Conservation (phyloP, 176 grass and related monocot genomes). For the Eragrostis curvula region DNA sequence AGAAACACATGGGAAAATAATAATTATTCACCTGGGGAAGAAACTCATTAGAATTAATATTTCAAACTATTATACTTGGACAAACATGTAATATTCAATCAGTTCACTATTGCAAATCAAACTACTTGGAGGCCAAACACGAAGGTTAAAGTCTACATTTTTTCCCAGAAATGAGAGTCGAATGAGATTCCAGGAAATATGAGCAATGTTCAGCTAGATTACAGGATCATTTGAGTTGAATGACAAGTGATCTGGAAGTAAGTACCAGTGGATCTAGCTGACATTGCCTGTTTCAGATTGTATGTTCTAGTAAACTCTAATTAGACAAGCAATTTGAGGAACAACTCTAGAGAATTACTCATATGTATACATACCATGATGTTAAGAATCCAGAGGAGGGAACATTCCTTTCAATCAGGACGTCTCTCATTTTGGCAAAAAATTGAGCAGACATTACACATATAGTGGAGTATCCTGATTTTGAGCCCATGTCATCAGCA, state of each 20-base stretch:
- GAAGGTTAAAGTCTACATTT: neutral
- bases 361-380: constrained; percentile 69
- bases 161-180: neutral
- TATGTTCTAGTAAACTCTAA: constrained; percentile 26
- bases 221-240: neutral
- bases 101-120: constrained; percentile 18
- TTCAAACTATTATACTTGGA: too few species aligned
- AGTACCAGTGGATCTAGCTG: neutral
- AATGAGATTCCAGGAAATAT: neutral
- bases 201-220: neutral
- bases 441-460: constrained; percentile 86
- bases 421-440: constrained; percentile 91
- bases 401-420: constrained; percentile 90
- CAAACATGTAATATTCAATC: neutral
- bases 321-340: constrained; percentile 30
- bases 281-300: neutral
- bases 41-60: too few species aligned
- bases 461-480: constrained; percentile 76
- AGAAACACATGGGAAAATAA: constrained; percentile 33
- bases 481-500: constrained; percentile 69
- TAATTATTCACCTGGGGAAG: too few species aligned
- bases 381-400: constrained; percentile 93
- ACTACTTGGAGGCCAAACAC: constrained; percentile 3
- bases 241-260: neutral
- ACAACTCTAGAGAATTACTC: neutral